Evolutionary conservation across 2,329 filamentous ascomycete species (phyloP), one percentile per base, ranked within the genome.

Genomic region (Pseudogymnoascus sp.): DNA sequence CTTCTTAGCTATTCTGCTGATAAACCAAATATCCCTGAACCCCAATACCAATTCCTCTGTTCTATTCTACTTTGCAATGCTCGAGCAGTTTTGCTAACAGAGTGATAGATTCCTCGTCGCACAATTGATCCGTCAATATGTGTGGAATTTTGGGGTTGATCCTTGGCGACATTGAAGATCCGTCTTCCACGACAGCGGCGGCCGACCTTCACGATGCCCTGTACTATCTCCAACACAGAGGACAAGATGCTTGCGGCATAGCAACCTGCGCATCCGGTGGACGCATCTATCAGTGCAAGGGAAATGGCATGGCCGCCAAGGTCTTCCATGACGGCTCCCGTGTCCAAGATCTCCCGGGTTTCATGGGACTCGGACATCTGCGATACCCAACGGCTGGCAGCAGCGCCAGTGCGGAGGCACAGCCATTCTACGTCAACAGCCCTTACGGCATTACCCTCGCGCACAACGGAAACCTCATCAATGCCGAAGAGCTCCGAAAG

Each of bases 381-480:
- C 82, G 92, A 73, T 97, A 97, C 75, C 92, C 92, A 10, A 97
- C 92, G 6, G 89, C 90, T 11, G 92, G 92, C 63, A 94, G 87
- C 73, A 90, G 88, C 68, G 85, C 85, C 64, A 93, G 91, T 71
- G 87, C 91, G 6, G 91, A 96, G 76, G 90, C 91, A 10, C 92
- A 96, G 76, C 92, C 92, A 0, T 96, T 97, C 75, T 96, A 94
- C 73, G 91, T 94, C 70, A 96, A 96, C 78, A 84, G 83, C 64
- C 91, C 90, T 1, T 94, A 91, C 72, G 91, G 91, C 59, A 88
- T 95, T 69, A 89, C 83, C 71, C 83, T 94, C 73, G 84, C 87
- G 21, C 88, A 94, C 77, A 96, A 96, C 72, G 92, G 92, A 65
- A 96, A 96, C 76, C 80, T 96, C 56, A 90, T 95, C 78, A 91